Base-by-base conservation (phyloP, 495 filamentous ascomycete species). In the Chaetomium cochliodes region DNA sequence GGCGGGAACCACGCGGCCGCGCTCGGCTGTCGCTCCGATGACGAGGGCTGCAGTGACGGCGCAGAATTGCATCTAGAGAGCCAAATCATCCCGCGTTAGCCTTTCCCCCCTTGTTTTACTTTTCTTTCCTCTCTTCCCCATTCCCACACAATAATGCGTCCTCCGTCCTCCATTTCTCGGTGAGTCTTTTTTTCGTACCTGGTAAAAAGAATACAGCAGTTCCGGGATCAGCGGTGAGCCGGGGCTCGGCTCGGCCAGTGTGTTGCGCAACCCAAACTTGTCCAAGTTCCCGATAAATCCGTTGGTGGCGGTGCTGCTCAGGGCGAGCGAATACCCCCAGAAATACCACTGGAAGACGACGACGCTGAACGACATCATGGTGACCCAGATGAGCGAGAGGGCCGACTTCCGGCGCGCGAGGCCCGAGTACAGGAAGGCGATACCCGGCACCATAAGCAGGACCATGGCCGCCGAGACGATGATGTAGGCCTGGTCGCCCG, bases 351-450 rank as follows among this genome's bases (percentile, higher is more conserved):
- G 94, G 80, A 98, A 96, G 30, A 89, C 88, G 23, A 96, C 86
- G 56, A 98, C 88, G 37, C 91, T 92, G 55, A 88, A 87, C 18
- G 93, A 92, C 82, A 94, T 92, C 76, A 98, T 86, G 66, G 88
- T 90, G 11, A 96, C 87, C 96, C 96, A 98, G 78, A 98, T 92
- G 64, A 97, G 83, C 33, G 93, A 97, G 53, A 98, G 82, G 39
- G 94, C 94, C 0, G 92, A 97, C 80, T 98, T 98, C 73, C 94
- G 82, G 58, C 96, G 90, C 9, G 94, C 96, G 25, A 98, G 89
- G 70, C 94, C 96, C n/a, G 92, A 97, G 82, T 98, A 98, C 84
- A 98, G 94, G 82, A 98, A 96, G 25, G 92, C 93, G 78, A 97
- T 90, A 62, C 93, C 93, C 16, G 93, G 93, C 68, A 97, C 80